Conservation (phyloP, 2,329 filamentous ascomycete genomes). For the Neurospora sp. region DNA sequence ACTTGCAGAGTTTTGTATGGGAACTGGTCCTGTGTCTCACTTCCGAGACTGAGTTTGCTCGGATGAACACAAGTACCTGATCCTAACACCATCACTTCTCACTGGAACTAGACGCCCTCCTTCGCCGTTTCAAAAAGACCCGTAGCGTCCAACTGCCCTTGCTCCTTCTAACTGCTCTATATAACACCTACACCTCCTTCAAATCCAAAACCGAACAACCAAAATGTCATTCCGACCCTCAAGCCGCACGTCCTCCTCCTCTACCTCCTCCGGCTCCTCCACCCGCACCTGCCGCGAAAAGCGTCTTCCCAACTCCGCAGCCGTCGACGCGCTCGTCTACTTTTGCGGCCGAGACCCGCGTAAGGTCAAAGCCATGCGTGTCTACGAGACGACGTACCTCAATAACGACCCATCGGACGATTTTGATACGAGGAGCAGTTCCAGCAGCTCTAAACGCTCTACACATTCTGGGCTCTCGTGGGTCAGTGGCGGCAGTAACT, state of each 20-base stretch:
- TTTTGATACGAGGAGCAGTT: constrained; percentile 13
- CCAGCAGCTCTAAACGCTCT: constrained; percentile 7
- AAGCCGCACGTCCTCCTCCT: not conserved
- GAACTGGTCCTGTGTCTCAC: not conserved
- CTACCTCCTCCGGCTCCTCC: constrained; percentile 1
- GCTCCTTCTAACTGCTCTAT: not conserved
- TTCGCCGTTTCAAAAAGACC: not conserved
- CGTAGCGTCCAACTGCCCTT: not conserved
- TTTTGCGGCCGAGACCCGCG: constrained; percentile 15
- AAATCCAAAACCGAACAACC: not conserved
- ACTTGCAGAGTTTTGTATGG: not conserved
- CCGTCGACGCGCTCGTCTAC: constrained; percentile 16
- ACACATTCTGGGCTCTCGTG: not conserved
- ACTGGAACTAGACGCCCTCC: not conserved
- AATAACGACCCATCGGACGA: constrained; percentile 4
- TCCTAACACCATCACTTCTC: not conserved
- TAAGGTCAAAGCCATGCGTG: constrained; percentile 14
- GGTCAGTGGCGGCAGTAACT: constrained; percentile 1
- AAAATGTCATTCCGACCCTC: not conserved
- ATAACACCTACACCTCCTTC: not conserved
- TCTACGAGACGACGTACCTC: constrained; percentile 12
- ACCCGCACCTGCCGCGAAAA: constrained; percentile 8
- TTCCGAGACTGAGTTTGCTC: not conserved
- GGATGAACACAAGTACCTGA: not conserved
- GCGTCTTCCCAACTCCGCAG: constrained; percentile 11